Evolutionary conservation across 179 eudicot genomes (phyloP).

Genomic region (Dionaea muscipula): DNA sequence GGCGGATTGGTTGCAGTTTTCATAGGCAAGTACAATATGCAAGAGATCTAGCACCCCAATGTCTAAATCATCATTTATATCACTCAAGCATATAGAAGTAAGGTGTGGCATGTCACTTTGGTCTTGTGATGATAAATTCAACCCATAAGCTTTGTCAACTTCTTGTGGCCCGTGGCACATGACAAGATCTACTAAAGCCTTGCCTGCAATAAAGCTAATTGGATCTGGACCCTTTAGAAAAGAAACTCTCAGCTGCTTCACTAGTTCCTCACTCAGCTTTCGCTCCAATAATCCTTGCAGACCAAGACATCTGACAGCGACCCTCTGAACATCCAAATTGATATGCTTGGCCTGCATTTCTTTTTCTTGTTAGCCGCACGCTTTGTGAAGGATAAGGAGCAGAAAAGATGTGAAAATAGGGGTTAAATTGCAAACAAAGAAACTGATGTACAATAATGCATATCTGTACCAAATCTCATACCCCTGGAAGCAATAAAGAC

Average conservation of each 20-base stretch:
- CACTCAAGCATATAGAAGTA: constrained; percentile 21
- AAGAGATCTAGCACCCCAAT: constrained; percentile 53
- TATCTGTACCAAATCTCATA: constrained; percentile 15
- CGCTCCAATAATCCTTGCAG: constrained; percentile 75
- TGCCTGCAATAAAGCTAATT: constrained; percentile 56
- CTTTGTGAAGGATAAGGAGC: neutral
- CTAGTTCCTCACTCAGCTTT: constrained; percentile 50
- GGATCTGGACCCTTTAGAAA: constrained; percentile 56
- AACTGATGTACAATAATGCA: neutral
- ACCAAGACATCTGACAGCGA: constrained; percentile 76
- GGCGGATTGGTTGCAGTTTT: constrained; percentile 17
- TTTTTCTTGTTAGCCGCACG: neutral
- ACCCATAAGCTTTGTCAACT: constrained; percentile 55
- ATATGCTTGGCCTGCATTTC: constrained; percentile 67
- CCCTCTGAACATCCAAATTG: constrained; percentile 82
- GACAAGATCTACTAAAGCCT: constrained; percentile 75
- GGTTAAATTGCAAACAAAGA: neutral
- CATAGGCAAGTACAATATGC: constrained; percentile 41
- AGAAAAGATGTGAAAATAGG: neutral
- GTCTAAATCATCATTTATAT: constrained; percentile 25
- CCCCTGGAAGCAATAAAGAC: constrained; percentile 88
- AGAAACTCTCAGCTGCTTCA: constrained; percentile 60
- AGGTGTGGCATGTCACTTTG: constrained; percentile 14
- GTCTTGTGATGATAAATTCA: constrained; percentile 33
- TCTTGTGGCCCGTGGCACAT: constrained; percentile 90